Percentiles rank a stretch among this genome's conserved stretches.
Evolutionary conservation across 2,329 filamentous ascomycete genomes (phyloP).

Genomic region (Arthrobotrys conoides): DNA sequence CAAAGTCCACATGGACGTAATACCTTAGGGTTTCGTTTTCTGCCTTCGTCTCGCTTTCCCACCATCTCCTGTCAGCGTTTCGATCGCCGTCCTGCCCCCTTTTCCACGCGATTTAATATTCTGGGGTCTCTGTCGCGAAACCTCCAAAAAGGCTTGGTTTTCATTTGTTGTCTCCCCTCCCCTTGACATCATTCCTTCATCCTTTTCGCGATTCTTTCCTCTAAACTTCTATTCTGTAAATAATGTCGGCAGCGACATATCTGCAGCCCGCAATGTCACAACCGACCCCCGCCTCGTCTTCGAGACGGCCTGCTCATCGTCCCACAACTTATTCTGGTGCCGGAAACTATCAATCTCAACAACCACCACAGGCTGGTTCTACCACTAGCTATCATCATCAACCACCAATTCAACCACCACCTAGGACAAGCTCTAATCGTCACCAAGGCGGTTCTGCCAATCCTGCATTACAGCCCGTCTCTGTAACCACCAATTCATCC

Average conservation of each 20-base stretch:
- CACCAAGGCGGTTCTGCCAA: conserved; percentile 34
- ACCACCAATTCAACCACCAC: conserved; percentile 57
- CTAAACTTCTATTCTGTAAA: conserved; percentile 19
- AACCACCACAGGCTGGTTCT: conserved; percentile 52
- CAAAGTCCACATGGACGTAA: conserved; percentile 49
- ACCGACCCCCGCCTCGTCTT: conserved; percentile 52
- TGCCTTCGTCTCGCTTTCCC: conserved; percentile 21
- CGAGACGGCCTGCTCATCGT: conserved; percentile 55
- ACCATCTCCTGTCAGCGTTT: conserved; percentile 40
- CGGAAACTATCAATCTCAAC: conserved; percentile 46
- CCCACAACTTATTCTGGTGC: conserved; percentile 57
- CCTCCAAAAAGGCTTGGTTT: conserved; percentile 11
- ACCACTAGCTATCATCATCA: conserved; percentile 60
- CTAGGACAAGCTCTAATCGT: conserved; percentile 55
- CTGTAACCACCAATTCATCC: conserved; percentile 49
- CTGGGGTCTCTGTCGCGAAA: conserved; percentile 28
- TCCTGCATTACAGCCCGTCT: conserved; percentile 43
- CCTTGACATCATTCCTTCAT: conserved; percentile 18
- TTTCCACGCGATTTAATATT: conserved; percentile 51
- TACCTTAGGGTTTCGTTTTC: conserved; percentile 41
- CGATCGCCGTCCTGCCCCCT: conserved; percentile 44
- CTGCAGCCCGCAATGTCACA: conserved; percentile 59
- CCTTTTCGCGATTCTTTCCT: conserved; percentile 18
- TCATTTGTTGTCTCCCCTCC: conserved; percentile 7
- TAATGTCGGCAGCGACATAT: conserved; percentile 60